Evolutionary conservation across 352 stramenopile species (phyloP).

Genomic region (Globisporangium uncinulatum): DNA sequence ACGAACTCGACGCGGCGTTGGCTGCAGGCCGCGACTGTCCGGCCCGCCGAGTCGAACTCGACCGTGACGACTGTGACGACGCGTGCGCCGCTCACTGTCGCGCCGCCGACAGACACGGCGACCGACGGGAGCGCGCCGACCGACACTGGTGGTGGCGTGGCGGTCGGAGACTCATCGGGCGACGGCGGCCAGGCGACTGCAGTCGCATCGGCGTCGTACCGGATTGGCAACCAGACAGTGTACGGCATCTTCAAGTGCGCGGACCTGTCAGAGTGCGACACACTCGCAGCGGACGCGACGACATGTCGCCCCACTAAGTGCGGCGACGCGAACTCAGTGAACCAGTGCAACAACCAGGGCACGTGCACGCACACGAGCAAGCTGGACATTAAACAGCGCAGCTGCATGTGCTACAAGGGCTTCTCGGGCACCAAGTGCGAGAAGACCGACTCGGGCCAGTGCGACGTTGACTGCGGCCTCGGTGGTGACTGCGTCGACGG

Average conservation of each 20-base stretch:
- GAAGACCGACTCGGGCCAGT: conserved; percentile 32
- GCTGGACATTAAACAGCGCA: conserved; percentile 41
- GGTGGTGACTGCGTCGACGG: conserved; percentile 40
- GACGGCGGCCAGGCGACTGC: conserved; percentile 10
- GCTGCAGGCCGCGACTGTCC: conserved; percentile 1
- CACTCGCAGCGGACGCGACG: conserved; percentile 27
- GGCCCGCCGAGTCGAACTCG: conserved; percentile 5
- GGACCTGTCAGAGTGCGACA: conserved; percentile 36
- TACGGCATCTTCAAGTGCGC: conserved; percentile 48
- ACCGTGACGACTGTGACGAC: conserved; percentile 4
- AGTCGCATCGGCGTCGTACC: conserved; percentile 33
- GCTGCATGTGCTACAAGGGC: conserved; percentile 48
- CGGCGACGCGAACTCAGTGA: conserved; percentile 17
- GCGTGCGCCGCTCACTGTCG: conserved; percentile 3
- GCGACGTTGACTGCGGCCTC: conserved; percentile 46
- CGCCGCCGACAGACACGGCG: background rate
- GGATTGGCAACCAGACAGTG: conserved; percentile 47
- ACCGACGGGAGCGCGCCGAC: conserved; percentile 1
- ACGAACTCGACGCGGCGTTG: conserved; percentile 2
- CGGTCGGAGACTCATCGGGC: conserved; percentile 16
- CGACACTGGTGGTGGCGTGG: conserved; percentile 6
- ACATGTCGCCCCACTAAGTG: conserved; percentile 29
- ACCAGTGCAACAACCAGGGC: conserved; percentile 60
- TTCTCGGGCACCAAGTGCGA: conserved; percentile 39
- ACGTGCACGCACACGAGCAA: conserved; percentile 67